These are phyloP conservation scores for Dioscorea alata DNA, from an alignment of 106 monocot species.

Conservation along the genomic window DNA sequence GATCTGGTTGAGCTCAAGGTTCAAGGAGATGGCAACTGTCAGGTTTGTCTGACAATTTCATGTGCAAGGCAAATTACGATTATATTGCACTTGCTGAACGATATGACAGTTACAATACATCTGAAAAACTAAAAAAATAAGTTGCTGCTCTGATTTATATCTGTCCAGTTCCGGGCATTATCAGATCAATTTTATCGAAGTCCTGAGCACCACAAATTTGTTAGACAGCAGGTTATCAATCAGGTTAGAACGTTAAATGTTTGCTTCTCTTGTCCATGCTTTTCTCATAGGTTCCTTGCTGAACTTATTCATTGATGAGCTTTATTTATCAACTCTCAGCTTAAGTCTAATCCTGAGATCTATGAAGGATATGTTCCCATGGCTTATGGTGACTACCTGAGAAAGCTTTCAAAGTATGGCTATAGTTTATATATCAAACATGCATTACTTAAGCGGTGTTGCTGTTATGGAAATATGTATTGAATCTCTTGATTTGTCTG, in stretches of 20 bases:
- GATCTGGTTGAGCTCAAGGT: constrained; percentile 66
- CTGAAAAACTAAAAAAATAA: background rate
- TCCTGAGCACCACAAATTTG: constrained; percentile 75
- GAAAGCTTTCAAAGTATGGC: constrained; percentile 59
- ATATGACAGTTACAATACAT: too few species aligned
- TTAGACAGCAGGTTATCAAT: constrained; percentile 61
- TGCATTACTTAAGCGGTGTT: background rate
- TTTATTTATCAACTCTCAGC: constrained; percentile 33
- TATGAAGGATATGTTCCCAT: constrained; percentile 98
- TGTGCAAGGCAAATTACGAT: background rate
- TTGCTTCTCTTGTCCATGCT: background rate
- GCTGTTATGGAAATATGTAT: constrained; percentile 1
- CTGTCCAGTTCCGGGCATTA: constrained; percentile 59
- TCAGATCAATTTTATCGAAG: constrained; percentile 75
- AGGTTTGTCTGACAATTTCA: constrained; percentile 23
- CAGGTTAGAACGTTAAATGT: constrained; percentile 21
- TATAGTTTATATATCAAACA: background rate
- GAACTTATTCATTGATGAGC: too few species aligned
- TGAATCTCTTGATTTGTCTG: background rate
- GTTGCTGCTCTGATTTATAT: background rate
- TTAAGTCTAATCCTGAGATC: constrained; percentile 67
- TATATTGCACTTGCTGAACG: too few species aligned
- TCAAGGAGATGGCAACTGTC: constrained; percentile 78
- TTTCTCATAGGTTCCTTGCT: background rate
- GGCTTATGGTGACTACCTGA: constrained; percentile 81